These are phyloP conservation scores for Aspergillus novoparasiticus DNA, from an alignment of 2,329 filamentous ascomycete genomes.

Conservation along the genomic window DNA sequence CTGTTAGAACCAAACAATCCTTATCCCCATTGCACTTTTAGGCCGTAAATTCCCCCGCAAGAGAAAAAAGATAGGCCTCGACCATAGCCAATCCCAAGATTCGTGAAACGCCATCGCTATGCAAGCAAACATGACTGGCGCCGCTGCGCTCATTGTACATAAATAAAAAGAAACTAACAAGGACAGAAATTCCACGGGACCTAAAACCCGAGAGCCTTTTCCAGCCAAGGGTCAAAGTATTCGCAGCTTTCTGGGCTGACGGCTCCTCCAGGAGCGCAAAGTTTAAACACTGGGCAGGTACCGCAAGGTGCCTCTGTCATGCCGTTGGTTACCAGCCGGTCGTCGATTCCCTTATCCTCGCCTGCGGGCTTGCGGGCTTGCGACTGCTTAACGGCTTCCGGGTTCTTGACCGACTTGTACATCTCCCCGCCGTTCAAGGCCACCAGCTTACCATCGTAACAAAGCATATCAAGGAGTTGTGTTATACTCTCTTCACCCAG, in stretches of 20 bases:
- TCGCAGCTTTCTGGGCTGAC: constrained; percentile 88
- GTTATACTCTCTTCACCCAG: constrained; percentile 73
- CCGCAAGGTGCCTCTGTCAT: constrained; percentile 90
- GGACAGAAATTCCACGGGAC: neutral
- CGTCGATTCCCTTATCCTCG: constrained; percentile 36
- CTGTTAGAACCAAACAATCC: constrained; percentile 4
- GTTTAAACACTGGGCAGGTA: constrained; percentile 85
- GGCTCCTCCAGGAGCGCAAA: constrained; percentile 87
- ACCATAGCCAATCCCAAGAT: constrained; percentile 16
- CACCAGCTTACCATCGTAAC: constrained; percentile 85
- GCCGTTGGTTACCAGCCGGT: constrained; percentile 64
- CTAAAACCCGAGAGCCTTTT: constrained; percentile 40
- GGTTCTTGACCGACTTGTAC: constrained; percentile 52
- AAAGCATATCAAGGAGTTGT: constrained; percentile 83
- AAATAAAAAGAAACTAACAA: constrained; percentile 11
- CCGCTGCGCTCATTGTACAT: constrained; percentile 18
- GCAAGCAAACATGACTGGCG: constrained; percentile 29
- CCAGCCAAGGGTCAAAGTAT: constrained; percentile 87
- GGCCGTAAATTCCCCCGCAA: constrained; percentile 12
- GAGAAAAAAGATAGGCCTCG: constrained; percentile 12
- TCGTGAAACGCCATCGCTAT: constrained; percentile 43
- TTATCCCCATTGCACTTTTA: constrained; percentile 7
- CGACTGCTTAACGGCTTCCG: constrained; percentile 37
- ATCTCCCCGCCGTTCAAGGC: constrained; percentile 51
- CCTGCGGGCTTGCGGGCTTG: constrained; percentile 35